Evolutionary conservation across 2,329 filamentous ascomycete genomes (phyloP).

Genomic region (Immersiporthe knoxdaviesiana): DNA sequence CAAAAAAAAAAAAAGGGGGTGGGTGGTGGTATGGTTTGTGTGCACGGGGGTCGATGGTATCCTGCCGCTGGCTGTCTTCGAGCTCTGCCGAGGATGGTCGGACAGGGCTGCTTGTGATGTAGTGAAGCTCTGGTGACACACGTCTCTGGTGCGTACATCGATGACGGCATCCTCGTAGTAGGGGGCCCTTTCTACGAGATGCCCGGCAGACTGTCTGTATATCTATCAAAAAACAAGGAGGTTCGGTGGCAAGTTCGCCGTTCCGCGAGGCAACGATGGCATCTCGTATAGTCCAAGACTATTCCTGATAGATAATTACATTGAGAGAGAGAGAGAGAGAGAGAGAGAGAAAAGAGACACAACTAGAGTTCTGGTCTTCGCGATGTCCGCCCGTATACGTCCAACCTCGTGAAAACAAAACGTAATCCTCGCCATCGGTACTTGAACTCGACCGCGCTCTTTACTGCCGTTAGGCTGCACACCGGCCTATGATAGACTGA

Average conservation of each 20-base stretch:
- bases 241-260: slow-evolving; percentile 12
- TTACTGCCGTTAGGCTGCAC: not conserved
- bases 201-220: not conserved
- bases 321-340: not conserved
- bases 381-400: not conserved
- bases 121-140: slow-evolving; percentile 29
- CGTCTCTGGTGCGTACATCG: slow-evolving; percentile 32
- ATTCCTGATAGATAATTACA: slow-evolving; percentile 10
- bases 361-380: no score
- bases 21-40: slow-evolving; percentile 30
- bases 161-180: slow-evolving; percentile 34
- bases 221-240: slow-evolving; percentile 13
- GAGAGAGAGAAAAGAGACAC: no score
- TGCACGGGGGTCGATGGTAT: slow-evolving; percentile 39
- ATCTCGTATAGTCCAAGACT: slow-evolving; percentile 20
- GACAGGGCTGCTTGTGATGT: slow-evolving; percentile 3
- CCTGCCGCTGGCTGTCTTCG: slow-evolving; percentile 31
- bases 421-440: not conserved
- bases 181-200: not conserved
- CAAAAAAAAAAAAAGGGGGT: not conserved
- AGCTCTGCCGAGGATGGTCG: slow-evolving; percentile 15
- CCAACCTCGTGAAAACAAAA: not conserved
- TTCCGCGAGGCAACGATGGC: slow-evolving; percentile 26
- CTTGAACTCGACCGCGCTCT: not conserved
- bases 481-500: not conserved